A percentile compares a stretch with the other conserved stretches of the same genome.
These are phyloP conservation scores for Chlorella sp. DNA, from an alignment of 139 green algal species.

Conservation along the genomic window DNA sequence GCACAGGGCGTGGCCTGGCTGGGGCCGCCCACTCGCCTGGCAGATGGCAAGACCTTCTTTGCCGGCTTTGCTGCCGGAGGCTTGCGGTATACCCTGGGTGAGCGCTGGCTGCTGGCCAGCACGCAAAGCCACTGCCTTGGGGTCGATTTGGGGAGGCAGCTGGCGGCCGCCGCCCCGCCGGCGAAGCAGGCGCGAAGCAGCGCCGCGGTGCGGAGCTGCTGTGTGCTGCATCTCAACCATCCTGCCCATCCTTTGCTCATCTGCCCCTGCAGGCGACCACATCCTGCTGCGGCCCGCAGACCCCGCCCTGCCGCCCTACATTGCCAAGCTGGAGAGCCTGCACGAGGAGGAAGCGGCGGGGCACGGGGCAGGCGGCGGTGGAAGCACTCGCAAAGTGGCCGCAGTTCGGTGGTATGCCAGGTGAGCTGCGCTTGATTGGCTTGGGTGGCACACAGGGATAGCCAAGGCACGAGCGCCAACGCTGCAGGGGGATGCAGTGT, in stretches of 20 bases:
- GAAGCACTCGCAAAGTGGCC: neutral
- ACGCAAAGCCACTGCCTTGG: too few species aligned
- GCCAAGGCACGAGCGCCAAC: too few species aligned
- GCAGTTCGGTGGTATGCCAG: constrained; percentile 37
- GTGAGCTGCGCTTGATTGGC: neutral
- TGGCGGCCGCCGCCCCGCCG: too few species aligned
- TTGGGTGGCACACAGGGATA: too few species aligned
- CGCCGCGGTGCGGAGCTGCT: neutral
- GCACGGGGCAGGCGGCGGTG: neutral
- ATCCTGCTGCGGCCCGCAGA: constrained; percentile 40
- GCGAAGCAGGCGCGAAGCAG: too few species aligned
- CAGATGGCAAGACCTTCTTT: neutral
- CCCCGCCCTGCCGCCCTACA: neutral
- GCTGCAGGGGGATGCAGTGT: too few species aligned
- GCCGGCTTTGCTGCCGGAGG: neutral
- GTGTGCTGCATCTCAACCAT: neutral
- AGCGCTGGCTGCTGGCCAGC: neutral
- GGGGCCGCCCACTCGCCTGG: neutral
- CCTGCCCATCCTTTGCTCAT: neutral
- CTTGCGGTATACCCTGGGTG: neutral
- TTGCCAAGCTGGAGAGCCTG: constrained; percentile 34
- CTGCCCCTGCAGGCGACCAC: constrained; percentile 20
- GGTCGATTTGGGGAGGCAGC: too few species aligned
- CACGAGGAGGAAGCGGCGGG: neutral
- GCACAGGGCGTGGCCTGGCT: neutral